Evolutionary conservation across 1,284 basidiomycete species (phyloP).

Genomic region (Malassezia nana): DNA sequence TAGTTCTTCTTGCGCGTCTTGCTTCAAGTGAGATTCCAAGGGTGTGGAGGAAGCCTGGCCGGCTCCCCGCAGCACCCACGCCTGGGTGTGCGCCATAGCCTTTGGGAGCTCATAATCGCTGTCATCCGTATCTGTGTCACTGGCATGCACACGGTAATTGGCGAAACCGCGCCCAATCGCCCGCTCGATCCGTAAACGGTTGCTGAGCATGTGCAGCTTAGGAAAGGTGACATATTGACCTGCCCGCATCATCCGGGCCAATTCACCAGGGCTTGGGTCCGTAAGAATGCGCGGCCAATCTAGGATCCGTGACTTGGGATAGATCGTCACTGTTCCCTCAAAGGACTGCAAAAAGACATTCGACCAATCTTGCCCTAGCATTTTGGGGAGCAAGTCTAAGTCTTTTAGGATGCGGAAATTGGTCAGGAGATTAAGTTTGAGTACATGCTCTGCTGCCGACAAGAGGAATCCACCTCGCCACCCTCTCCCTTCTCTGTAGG

Average conservation of each 20-base stretch:
- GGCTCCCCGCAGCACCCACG: neutral
- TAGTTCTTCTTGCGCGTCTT: neutral
- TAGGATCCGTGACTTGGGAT: conserved; percentile 36
- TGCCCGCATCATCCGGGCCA: conserved; percentile 33
- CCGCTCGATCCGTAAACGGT: conserved; percentile 38
- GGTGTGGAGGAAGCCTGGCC: neutral
- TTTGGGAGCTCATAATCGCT: neutral
- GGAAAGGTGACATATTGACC: conserved; percentile 41
- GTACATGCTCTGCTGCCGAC: conserved; percentile 47
- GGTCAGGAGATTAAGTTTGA: conserved; percentile 42
- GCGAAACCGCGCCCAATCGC: conserved; percentile 30
- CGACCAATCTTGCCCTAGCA: conserved; percentile 44
- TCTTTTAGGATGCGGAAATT: conserved; percentile 46
- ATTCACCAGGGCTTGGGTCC: conserved; percentile 38
- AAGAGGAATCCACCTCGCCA: conserved; percentile 75
- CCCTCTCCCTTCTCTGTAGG: conserved; percentile 77
- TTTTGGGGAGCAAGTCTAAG: conserved; percentile 36
- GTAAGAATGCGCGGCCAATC: conserved; percentile 43
- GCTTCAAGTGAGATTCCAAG: neutral
- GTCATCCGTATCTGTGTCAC: neutral
- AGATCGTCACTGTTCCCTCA: conserved; percentile 42
- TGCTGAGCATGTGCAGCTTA: conserved; percentile 47
- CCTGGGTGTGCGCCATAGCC: neutral
- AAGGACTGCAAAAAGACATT: conserved; percentile 43
- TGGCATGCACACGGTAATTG: neutral